phyloP scores from a whole-genome alignment of 1,284 basidiomycete genomes.

The Rhodotorula mucilaginosa region DNA sequence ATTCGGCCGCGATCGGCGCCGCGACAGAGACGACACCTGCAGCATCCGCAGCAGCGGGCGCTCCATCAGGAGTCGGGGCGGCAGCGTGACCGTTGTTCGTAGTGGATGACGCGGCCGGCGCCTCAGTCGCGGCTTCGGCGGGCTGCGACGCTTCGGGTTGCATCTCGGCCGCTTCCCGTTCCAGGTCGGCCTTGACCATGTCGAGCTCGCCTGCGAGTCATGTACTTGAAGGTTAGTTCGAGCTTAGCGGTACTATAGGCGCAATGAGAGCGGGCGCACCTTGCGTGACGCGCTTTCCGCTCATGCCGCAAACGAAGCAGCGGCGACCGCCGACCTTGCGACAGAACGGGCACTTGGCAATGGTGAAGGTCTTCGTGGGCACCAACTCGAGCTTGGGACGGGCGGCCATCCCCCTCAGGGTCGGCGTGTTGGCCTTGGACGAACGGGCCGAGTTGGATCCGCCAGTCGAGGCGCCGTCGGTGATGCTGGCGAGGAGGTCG shows the following conservation, averaged over 20 bases:
- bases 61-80: too few species aligned
- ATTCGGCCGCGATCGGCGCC: too few species aligned
- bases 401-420: background rate
- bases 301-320: constrained; percentile 38
- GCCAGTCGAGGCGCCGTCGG: background rate
- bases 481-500: background rate
- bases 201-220: constrained; percentile 6
- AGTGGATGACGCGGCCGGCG: too few species aligned
- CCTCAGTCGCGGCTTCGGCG: too few species aligned
- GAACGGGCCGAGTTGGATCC: background rate
- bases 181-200: too few species aligned
- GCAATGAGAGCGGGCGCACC: constrained; percentile 4
- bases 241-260: background rate
- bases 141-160: too few species aligned
- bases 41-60: too few species aligned
- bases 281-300: constrained; percentile 21
- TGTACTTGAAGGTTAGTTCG: too few species aligned
- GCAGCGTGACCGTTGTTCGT: too few species aligned
- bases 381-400: constrained; percentile 35
- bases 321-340: constrained; percentile 31
- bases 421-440: background rate
- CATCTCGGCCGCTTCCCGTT: too few species aligned
- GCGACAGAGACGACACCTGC: too few species aligned
- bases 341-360: constrained; percentile 41
- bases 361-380: constrained; percentile 17